A percentile compares a stretch with the other conserved stretches of the same genome.
These are phyloP conservation scores for Fusarium nygamai DNA, from an alignment of 2,329 filamentous ascomycete genomes.

Conservation along the genomic window DNA sequence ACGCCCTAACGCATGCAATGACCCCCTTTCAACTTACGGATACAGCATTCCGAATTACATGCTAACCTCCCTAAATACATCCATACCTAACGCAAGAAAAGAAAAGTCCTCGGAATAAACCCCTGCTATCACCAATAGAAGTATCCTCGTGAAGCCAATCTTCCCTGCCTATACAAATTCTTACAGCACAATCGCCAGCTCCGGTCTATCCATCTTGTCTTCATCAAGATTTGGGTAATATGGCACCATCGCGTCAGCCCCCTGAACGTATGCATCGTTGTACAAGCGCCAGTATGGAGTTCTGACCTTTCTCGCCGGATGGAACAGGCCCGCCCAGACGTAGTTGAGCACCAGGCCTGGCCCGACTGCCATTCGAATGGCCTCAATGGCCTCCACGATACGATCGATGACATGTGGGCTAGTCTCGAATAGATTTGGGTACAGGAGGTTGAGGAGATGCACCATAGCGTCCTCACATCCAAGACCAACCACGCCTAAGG, in stretches of 20 bases:
- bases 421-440: slow-evolving; percentile 97
- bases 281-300: slow-evolving; percentile 96
- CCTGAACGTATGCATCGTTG: slow-evolving; percentile 96
- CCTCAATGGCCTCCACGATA: slow-evolving; percentile 97
- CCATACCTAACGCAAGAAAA: slow-evolving; percentile 15
- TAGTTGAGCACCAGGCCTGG: slow-evolving; percentile 97
- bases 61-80: slow-evolving; percentile 30
- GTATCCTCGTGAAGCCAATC: slow-evolving; percentile 16
- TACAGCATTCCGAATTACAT: slow-evolving; percentile 42
- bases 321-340: slow-evolving; percentile 96
- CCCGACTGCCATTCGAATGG: slow-evolving; percentile 91
- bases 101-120: slow-evolving; percentile 16
- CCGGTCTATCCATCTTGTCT: slow-evolving; percentile 79
- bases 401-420: slow-evolving; percentile 98
- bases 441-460: slow-evolving; percentile 93
- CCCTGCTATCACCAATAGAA: slow-evolving; percentile 8
- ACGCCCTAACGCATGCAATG: slow-evolving; percentile 43
- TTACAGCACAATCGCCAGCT: slow-evolving; percentile 85
- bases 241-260: slow-evolving; percentile 92
- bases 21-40: slow-evolving; percentile 35
- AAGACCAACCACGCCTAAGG: slow-evolving; percentile 94
- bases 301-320: slow-evolving; percentile 93
- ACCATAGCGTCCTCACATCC: slow-evolving; percentile 99
- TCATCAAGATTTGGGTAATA: slow-evolving; percentile 92
- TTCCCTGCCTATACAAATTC: slow-evolving; percentile 19